Percentiles rank a stretch among this genome's conserved stretches.
phyloP scores from a whole-genome alignment of 2,329 filamentous ascomycete genomes.

The Amylocarpus encephaloides region DNA sequence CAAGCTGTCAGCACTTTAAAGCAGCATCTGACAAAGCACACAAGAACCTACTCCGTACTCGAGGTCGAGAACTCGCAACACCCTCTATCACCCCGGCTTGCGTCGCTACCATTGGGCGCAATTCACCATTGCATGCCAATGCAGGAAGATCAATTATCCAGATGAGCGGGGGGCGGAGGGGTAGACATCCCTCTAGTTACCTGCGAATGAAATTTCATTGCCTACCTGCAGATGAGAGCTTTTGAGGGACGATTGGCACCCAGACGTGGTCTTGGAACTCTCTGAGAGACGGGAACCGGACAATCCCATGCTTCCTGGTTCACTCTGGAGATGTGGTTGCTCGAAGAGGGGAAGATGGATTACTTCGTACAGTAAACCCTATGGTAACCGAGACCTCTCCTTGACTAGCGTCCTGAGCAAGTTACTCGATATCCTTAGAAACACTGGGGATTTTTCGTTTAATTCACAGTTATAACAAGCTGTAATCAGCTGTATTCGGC shows the following conservation, averaged over 20 bases:
- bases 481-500: no score
- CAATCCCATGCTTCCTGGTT: background rate
- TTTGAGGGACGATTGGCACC: background rate
- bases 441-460: no score
- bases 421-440: background rate
- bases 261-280: background rate
- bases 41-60: no score
- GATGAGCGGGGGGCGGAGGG: conserved; percentile 4
- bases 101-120: background rate
- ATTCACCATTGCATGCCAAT: background rate
- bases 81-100: background rate
- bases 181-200: conserved; percentile 12
- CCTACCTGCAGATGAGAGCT: conserved; percentile 6
- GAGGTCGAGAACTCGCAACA: no score
- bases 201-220: conserved; percentile 13
- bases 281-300: background rate
- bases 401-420: background rate
- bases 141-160: conserved; percentile 21
- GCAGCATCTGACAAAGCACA: no score
- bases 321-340: background rate
- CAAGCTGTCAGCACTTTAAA: no score
- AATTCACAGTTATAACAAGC: no score
- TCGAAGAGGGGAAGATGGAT: conserved; percentile 1
- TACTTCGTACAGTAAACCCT: background rate
- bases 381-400: background rate